Conservation (phyloP, 2,329 filamentous ascomycete genomes). For the Colletotrichum sidae region DNA sequence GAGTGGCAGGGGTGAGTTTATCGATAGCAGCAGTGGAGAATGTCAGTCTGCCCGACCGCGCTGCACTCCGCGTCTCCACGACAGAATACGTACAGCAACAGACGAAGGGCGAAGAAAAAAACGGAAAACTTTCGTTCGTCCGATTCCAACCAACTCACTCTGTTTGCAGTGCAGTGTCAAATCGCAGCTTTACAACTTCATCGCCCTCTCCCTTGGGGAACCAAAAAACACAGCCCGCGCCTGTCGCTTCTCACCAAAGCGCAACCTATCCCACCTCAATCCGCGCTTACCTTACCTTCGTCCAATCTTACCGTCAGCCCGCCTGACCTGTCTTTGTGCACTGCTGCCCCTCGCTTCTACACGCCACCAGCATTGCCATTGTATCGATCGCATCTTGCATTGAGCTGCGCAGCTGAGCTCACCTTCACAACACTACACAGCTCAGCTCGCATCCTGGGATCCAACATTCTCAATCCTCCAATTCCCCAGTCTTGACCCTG, state of each 20-base stretch:
- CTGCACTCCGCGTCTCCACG: conserved; percentile 28
- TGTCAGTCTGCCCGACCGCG: conserved; percentile 33
- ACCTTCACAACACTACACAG: conserved; percentile 11
- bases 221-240: conserved; percentile 16
- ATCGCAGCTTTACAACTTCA: conserved; percentile 16
- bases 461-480: conserved; percentile 13
- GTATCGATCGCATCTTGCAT: conserved; percentile 4
- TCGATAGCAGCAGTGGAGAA: not conserved
- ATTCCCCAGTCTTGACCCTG: conserved; percentile 1
- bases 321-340: conserved; percentile 8
- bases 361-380: conserved; percentile 22
- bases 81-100: not conserved
- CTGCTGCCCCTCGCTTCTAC: conserved; percentile 32
- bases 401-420: conserved; percentile 1
- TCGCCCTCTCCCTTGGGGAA: not conserved
- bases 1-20: conserved; percentile 16
- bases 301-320: conserved; percentile 16
- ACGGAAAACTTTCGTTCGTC: conserved; percentile 24
- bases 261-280: conserved; percentile 24
- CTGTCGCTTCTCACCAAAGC: conserved; percentile 18
- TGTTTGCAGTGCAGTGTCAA: conserved; percentile 30
- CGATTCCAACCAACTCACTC: conserved; percentile 19
- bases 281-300: not conserved
- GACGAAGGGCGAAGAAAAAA: conserved; percentile 13
- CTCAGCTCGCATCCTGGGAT: conserved; percentile 8